Conservation (phyloP, 441 rosid genomes). For the Lagerstroemia fauriei region DNA sequence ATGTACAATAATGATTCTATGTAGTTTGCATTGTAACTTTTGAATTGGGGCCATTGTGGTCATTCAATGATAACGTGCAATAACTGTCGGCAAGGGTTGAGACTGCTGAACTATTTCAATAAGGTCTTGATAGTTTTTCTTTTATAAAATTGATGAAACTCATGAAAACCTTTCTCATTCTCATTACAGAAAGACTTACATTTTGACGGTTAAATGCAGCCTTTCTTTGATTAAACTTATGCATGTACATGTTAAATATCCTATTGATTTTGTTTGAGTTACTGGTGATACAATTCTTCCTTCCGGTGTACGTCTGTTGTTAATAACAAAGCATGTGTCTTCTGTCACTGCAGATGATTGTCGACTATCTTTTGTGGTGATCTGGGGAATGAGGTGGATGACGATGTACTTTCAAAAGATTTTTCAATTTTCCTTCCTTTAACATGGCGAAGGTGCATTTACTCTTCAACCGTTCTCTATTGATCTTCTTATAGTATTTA, state of each 20-base stretch:
- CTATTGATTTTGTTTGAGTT: neutral
- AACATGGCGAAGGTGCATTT: constrained; percentile 82
- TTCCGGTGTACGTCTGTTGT: neutral
- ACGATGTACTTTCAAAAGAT: constrained; percentile 93
- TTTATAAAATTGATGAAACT: neutral
- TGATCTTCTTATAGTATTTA: neutral
- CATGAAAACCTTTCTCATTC: neutral
- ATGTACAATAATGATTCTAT: no score
- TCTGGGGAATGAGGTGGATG: constrained; percentile 99
- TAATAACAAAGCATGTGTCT: neutral
- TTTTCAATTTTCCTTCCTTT: constrained; percentile 80
- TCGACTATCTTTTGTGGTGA: constrained; percentile 92
- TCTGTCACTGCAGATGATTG: constrained; percentile 67
- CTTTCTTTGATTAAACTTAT: neutral
- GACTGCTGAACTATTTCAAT: neutral
- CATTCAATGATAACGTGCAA: neutral
- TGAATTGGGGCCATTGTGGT: neutral
- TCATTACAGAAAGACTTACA: no score
- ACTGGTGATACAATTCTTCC: neutral
- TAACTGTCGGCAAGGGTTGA: neutral
- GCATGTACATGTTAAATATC: neutral
- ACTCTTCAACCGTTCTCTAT: constrained; percentile 12
- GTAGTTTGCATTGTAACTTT: neutral
- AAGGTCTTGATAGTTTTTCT: neutral
- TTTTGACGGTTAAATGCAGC: neutral